Evolutionary conservation across 345 rosid genomes (phyloP), one percentile per base, ranked within the genome.

Genomic region (Murraya koenigii): DNA sequence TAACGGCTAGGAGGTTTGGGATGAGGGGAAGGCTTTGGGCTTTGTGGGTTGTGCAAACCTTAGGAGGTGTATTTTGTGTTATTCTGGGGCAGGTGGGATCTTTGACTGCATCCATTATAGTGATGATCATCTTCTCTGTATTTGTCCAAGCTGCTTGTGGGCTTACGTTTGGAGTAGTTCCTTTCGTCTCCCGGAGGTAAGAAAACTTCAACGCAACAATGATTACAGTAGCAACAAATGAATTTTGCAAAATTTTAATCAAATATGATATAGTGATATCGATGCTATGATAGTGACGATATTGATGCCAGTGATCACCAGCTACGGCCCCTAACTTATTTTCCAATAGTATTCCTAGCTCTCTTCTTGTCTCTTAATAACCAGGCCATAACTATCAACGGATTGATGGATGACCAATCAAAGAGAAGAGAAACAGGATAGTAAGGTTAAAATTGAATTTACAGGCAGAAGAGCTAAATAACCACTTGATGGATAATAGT

Each of bases 11-110:
- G 80, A 80, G 90, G 80, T 95, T 85, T 38, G 98, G 98, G 4
- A 95, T 95, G 97, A 85, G 97, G 65, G 97, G 98, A 3, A 84
- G 97, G 79, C 79, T 95, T 7, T 95, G 98, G 98, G 74, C 92
- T 47, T 83, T 94, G 76, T 95, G 97, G 97, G 73, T 82, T 5
- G 86, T 87, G 39, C 98, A 95, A 81, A 93, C 95, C 3, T 1
- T 86, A 22, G 97, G 92, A 41, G 97, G 98, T 6, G 87, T 90
- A 0, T 77, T 90, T 25, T 95, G 98, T 20, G 72, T 93, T 25
- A 23, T 58, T 39, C 94, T 95, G 6, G 96, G 93, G 8, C 74
- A 41, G 63, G 84, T 92, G 0, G 72, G 63, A 6, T 90, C 97
- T 0, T 77, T 95, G 71, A 22, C 80, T 7, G 86, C 44, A 4